These are phyloP conservation scores for Vigna angularis DNA, from an alignment of 306 rosid genomes.

Conservation along the genomic window DNA sequence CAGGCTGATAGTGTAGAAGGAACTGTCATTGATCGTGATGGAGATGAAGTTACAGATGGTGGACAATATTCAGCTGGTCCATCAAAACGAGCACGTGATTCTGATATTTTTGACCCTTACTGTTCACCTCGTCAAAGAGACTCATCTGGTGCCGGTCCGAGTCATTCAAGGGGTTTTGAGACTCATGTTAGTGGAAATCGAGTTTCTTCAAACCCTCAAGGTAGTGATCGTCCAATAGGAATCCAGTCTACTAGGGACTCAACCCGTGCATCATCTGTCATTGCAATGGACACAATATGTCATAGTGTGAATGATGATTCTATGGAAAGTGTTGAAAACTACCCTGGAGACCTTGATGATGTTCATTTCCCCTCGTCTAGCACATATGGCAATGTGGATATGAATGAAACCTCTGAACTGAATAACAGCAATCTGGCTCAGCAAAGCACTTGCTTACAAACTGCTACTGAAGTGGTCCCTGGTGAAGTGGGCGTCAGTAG, in stretches of 20 bases:
- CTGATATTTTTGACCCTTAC: constrained; percentile 74
- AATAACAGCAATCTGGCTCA: constrained; percentile 93
- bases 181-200: constrained; percentile 66
- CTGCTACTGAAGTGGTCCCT: constrained; percentile 69
- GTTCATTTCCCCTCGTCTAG: constrained; percentile 95
- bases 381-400: constrained; percentile 83
- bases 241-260: constrained; percentile 84
- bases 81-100: constrained; percentile 87
- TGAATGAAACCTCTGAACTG: constrained; percentile 90
- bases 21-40: constrained; percentile 97
- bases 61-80: constrained; percentile 93
- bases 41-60: constrained; percentile 92
- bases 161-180: constrained; percentile 88
- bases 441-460: constrained; percentile 81
- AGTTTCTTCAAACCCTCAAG: constrained; percentile 73
- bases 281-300: constrained; percentile 95
- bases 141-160: constrained; percentile 92
- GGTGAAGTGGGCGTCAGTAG: constrained; percentile 94
- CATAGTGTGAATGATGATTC: constrained; percentile 86
- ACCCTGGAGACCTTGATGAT: constrained; percentile 88
- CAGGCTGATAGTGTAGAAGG: constrained; percentile 99
- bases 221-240: constrained; percentile 68
- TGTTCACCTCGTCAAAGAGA: constrained; percentile 81
- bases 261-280: constrained; percentile 94
- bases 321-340: constrained; percentile 98